Percentiles rank a stretch among this genome's conserved stretches.
Evolutionary conservation across 1,284 basidiomycete species (phyloP).

Genomic region (Moesziomyces sp.): DNA sequence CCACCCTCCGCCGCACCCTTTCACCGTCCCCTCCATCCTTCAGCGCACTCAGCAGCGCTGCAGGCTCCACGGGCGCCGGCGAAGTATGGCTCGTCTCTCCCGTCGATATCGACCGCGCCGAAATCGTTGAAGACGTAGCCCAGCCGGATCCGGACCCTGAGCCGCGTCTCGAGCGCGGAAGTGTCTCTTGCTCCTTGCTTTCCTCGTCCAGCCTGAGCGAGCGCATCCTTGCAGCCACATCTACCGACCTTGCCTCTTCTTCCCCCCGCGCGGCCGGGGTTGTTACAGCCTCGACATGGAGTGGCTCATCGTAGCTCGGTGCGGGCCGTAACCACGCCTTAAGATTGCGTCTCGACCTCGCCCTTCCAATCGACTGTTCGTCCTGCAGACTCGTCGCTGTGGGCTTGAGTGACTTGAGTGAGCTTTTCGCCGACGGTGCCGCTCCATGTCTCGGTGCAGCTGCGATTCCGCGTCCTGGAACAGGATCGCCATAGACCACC

Average conservation of each 20-base stretch:
- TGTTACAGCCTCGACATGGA: constrained; percentile 28
- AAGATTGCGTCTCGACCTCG: constrained; percentile 26
- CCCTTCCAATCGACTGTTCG: background rate
- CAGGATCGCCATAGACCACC: constrained; percentile 40
- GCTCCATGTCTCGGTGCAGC: constrained; percentile 51
- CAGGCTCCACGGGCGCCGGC: constrained; percentile 18
- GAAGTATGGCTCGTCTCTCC: constrained; percentile 33
- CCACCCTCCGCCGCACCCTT: too few relatives aligned
- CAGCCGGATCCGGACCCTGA: constrained; percentile 33
- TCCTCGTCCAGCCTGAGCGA: constrained; percentile 15
- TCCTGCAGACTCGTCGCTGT: too few relatives aligned
- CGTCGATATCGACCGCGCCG: constrained; percentile 28
- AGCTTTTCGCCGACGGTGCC: constrained; percentile 8
- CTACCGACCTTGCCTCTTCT: constrained; percentile 1
- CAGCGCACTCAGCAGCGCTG: constrained; percentile 8
- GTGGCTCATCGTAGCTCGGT: constrained; percentile 28
- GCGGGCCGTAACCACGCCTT: constrained; percentile 12
- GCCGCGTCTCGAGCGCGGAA: constrained; percentile 9
- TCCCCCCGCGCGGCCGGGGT: constrained; percentile 8
- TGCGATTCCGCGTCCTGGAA: constrained; percentile 34
- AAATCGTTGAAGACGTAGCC: constrained; percentile 31
- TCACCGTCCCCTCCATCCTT: constrained; percentile 2
- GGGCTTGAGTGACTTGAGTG: background rate
- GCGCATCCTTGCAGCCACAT: constrained; percentile 6
- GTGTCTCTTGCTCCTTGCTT: constrained; percentile 1